phyloP scores from a whole-genome alignment of 257 asterid species.

The Thymus mandschuricus region DNA sequence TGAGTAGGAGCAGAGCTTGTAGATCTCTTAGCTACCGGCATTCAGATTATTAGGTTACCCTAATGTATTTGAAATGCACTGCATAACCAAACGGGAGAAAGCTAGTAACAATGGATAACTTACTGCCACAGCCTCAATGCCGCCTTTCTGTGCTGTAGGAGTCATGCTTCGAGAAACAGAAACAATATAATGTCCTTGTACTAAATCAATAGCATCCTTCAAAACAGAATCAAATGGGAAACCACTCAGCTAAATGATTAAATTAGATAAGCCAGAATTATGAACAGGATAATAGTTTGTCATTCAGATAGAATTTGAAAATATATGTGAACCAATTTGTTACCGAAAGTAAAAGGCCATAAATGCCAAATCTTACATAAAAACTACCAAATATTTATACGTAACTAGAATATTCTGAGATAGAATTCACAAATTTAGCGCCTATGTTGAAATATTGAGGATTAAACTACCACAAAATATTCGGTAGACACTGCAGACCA shows the following conservation, averaged over 20 bases:
- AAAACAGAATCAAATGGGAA: constrained; percentile 30
- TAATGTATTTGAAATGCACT: constrained; percentile 11
- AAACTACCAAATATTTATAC: background rate
- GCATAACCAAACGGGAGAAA: constrained; percentile 9
- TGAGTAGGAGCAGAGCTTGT: constrained; percentile 10
- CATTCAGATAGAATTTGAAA: constrained; percentile 19
- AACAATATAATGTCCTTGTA: constrained; percentile 89
- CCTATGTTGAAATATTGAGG: background rate
- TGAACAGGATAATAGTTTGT: constrained; percentile 14
- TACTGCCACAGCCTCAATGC: constrained; percentile 86
- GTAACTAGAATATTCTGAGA: constrained; percentile 15
- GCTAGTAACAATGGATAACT: constrained; percentile 41
- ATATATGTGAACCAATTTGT: constrained; percentile 20
- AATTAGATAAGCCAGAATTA: constrained; percentile 16
- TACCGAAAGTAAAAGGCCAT: background rate
- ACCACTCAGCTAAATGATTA: constrained; percentile 18
- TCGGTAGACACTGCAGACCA: constrained; percentile 10
- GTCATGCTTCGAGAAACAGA: constrained; percentile 80
- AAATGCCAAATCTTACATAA: constrained; percentile 3
- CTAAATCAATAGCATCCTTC: constrained; percentile 89
- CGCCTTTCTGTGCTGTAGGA: constrained; percentile 66
- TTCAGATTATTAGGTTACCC: constrained; percentile 1
- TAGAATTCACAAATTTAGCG: background rate
- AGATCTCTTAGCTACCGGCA: background rate
- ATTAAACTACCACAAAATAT: background rate